Percentiles rank a stretch among this genome's conserved stretches.
Conservation (phyloP, 768 basidiomycete species). For the Suillus subalutaceus region DNA sequence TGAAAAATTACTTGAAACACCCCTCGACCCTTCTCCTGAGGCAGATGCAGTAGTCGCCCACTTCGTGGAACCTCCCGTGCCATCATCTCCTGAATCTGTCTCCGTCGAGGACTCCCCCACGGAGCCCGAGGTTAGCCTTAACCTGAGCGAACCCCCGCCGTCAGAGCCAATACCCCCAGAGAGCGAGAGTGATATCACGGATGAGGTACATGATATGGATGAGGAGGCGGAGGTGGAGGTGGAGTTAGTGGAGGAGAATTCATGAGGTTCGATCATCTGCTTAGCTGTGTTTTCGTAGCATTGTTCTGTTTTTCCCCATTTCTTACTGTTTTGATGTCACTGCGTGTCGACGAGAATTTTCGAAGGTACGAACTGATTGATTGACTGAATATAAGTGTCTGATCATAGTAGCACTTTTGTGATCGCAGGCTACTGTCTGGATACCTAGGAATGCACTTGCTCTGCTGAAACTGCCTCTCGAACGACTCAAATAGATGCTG, state of each 20-base stretch:
- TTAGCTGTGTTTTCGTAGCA: constrained; percentile 1
- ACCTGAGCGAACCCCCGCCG: constrained; percentile 33
- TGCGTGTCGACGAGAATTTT: not conserved
- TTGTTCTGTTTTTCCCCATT: not conserved
- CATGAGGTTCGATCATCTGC: not conserved
- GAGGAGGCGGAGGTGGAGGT: constrained; percentile 20
- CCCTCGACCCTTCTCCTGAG: constrained; percentile 14
- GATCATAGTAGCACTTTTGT: not conserved
- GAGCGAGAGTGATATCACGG: constrained; percentile 39
- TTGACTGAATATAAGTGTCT: not conserved
- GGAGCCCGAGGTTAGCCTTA: constrained; percentile 18
- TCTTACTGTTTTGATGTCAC: not conserved
- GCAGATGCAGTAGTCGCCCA: constrained; percentile 8
- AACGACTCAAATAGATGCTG: not conserved
- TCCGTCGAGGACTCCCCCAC: not conserved
- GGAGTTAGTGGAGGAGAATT: constrained; percentile 13
- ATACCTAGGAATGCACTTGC: not conserved
- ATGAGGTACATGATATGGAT: constrained; percentile 29
- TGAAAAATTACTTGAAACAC: constrained; percentile 11
- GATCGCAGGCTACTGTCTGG: not conserved
- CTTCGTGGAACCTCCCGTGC: constrained; percentile 1
- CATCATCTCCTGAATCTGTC: constrained; percentile 6
- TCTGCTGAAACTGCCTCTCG: not conserved
- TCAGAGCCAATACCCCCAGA: constrained; percentile 36
- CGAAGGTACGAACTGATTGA: not conserved